Evolutionary conservation across 306 rosid species (phyloP).

Genomic region (Ziziphus jujuba): DNA sequence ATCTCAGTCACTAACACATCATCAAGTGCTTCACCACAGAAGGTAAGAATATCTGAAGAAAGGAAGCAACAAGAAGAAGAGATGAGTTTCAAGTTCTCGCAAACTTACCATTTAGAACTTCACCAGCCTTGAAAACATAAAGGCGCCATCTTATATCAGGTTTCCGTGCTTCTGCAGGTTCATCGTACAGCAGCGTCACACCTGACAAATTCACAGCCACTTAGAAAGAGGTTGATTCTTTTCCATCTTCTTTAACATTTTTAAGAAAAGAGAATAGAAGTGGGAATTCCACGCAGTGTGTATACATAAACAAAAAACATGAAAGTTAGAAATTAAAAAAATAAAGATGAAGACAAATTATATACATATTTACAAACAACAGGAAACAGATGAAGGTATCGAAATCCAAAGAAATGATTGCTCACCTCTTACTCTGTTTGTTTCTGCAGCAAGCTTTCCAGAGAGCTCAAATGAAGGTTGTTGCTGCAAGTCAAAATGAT

Average conservation of each 20-base stretch:
- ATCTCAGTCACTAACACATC: neutral
- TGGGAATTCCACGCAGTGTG: neutral
- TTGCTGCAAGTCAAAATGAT: slow-evolving; percentile 49
- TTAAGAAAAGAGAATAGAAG: neutral
- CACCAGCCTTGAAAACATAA: slow-evolving; percentile 95
- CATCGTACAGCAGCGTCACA: slow-evolving; percentile 71
- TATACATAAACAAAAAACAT: neutral
- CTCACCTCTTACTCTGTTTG: slow-evolving; percentile 86
- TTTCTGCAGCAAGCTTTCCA: slow-evolving; percentile 97
- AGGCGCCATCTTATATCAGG: slow-evolving; percentile 93
- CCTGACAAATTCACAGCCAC: slow-evolving; percentile 45
- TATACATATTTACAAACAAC: neutral
- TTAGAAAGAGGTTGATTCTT: neutral
- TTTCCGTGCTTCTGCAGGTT: slow-evolving; percentile 82
- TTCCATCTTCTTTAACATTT: neutral
- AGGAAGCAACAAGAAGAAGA: neutral
- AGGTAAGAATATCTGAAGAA: neutral
- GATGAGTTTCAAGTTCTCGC: slow-evolving; percentile 10
- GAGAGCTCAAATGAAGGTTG: slow-evolving; percentile 97
- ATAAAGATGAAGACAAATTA: neutral
- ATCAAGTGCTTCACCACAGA: neutral
- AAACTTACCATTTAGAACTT: slow-evolving; percentile 77
- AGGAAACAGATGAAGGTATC: neutral
- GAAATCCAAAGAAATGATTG: slow-evolving; percentile 4
- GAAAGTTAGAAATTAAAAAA: neutral